Base-by-base conservation (phyloP, 768 basidiomycete genomes). In the Cystofilobasidium capitatum region DNA sequence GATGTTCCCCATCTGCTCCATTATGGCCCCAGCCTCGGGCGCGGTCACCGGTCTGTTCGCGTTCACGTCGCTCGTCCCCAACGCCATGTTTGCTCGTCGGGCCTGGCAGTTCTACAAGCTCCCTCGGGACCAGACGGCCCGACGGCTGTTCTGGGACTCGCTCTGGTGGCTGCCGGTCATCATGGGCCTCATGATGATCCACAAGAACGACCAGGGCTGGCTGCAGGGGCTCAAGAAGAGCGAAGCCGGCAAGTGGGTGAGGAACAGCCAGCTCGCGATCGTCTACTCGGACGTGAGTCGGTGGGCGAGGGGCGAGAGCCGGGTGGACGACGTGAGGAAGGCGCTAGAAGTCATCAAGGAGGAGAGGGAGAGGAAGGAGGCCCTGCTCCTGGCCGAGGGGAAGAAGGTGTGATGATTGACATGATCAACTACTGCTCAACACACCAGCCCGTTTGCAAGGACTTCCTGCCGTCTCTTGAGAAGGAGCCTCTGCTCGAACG, bases 11-110 rank as follows among this genome's bases (percentile, higher is more conserved):
- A 82, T 92, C 62, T 91, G 87, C 72, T 86, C 87, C 24, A 72
- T 91, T 58, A 80, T 94, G 62, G 79, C 89, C 60, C 96, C 96
- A 0, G 76, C 90, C n/a, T 86, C 90, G 2, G 96, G 96, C 3
- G 81, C 93, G 44, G 96, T 93, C n/a, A 91, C 87, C 2, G 91
- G 89, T 89, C 76, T 82, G 26, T 97, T 97, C 74, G 89, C 89
- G 0, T 66, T 88, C 20, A 88, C 89, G 8, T 84, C 85, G 29
- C 74, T 90, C 29, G 73, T 85, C 7, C 89, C 92, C 8, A 97
- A 97, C 72, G 79, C 78, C 20, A 75, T 93, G 36, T 85, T 86
- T 75, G 79, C 83, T 0, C 76, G 82, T 17, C 84, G 86, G 0
- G 88, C 92, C 0, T 87, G 82, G 81, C 78, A 76, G 55, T 97